These are phyloP conservation scores for Alternaria brassicae DNA, from an alignment of 2,329 filamentous ascomycete genomes.

Conservation along the genomic window DNA sequence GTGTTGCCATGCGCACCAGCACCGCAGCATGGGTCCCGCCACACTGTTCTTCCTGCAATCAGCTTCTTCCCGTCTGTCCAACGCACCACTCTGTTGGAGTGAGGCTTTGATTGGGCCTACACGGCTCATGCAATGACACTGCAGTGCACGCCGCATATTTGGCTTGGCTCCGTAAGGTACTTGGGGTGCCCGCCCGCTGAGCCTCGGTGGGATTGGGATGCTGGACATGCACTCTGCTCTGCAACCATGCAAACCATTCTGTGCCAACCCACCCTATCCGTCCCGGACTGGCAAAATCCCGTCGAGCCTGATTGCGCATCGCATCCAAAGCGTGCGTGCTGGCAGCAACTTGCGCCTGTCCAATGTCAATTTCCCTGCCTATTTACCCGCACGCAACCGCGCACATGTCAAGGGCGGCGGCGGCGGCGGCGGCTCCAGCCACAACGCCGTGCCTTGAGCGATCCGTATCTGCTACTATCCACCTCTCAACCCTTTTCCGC, in stretches of 20 bases:
- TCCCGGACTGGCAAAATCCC: slow-evolving; percentile 14
- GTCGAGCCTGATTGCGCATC: slow-evolving; percentile 30
- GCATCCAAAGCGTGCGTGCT: slow-evolving; percentile 24
- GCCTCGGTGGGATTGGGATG: neutral
- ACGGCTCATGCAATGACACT: slow-evolving; percentile 8
- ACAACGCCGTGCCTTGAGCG: slow-evolving; percentile 11
- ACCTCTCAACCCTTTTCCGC: slow-evolving; percentile 22
- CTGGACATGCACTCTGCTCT: slow-evolving; percentile 14
- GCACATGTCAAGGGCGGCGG: slow-evolving; percentile 26
- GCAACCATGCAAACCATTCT: neutral
- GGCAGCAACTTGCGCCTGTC: slow-evolving; percentile 35
- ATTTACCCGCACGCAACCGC: slow-evolving; percentile 44
- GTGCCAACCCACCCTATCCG: slow-evolving; percentile 16
- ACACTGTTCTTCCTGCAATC: slow-evolving; percentile 27
- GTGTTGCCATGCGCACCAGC: slow-evolving; percentile 8
- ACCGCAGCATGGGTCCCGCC: neutral
- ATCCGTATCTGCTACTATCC: slow-evolving; percentile 18
- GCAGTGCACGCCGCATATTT: too few relatives aligned
- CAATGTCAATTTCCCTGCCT: slow-evolving; percentile 31
- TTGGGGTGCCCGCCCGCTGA: too few relatives aligned
- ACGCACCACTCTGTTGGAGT: slow-evolving; percentile 11
- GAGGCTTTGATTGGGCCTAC: neutral
- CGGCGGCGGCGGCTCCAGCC: slow-evolving; percentile 25
- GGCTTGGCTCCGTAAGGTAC: neutral
- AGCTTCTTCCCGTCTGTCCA: slow-evolving; percentile 17